These are phyloP conservation scores for Globisporangium spiculum DNA, from an alignment of 352 stramenopile species.

Conservation along the genomic window DNA sequence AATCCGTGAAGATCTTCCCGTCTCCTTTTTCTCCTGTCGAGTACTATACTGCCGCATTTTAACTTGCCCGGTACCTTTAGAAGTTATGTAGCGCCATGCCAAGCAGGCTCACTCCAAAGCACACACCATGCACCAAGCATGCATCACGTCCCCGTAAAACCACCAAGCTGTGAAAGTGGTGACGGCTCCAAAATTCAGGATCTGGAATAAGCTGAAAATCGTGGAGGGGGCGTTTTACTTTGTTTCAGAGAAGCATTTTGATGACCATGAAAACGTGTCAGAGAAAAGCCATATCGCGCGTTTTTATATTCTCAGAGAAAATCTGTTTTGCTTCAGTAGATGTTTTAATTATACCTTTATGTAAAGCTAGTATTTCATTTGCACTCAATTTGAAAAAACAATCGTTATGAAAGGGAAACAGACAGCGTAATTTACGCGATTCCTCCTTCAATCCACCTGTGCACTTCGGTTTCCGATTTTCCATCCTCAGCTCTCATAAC, in stretches of 20 bases:
- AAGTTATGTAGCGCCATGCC: too few species aligned
- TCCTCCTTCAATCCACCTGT: neutral
- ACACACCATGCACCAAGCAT: neutral
- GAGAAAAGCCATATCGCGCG: neutral
- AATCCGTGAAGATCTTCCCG: neutral
- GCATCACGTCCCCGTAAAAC: neutral
- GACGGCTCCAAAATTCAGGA: neutral
- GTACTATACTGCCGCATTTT: neutral
- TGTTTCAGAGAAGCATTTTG: neutral
- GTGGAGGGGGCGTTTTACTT: neutral
- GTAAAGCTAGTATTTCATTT: neutral
- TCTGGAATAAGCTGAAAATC: neutral
- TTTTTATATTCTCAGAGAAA: neutral
- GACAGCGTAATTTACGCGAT: neutral
- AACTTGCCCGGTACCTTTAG: too few species aligned
- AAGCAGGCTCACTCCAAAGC: too few species aligned
- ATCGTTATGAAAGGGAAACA: neutral
- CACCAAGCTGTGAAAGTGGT: neutral
- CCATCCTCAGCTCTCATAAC: neutral
- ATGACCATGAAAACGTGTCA: neutral
- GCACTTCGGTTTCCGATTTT: neutral
- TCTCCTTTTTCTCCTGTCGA: neutral
- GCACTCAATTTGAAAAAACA: neutral
- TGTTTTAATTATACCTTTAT: too few species aligned
- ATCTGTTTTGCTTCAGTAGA: neutral